Evolutionary conservation across 2,329 filamentous ascomycete genomes (phyloP).

Genomic region (Neonectria magnoliae): DNA sequence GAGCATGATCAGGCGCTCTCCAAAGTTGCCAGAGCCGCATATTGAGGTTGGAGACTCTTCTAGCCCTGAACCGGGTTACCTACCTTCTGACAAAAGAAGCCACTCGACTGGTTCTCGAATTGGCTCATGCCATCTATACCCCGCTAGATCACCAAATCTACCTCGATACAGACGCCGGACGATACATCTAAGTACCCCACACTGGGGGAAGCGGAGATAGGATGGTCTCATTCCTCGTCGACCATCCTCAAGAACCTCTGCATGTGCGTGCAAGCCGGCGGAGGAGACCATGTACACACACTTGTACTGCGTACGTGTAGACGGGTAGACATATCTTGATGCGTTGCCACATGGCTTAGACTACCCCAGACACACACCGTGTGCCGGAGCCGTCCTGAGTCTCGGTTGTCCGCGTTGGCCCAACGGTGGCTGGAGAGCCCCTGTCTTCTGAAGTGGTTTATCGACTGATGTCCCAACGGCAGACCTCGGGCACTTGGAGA

Average conservation of each 20-base stretch:
- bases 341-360: constrained; percentile 19
- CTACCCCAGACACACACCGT: constrained; percentile 13
- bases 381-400: constrained; percentile 17
- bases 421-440: constrained; percentile 11
- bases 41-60: constrained; percentile 32
- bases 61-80: background rate
- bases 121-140: background rate
- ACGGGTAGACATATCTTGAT: background rate
- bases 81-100: constrained; percentile 2
- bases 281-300: constrained; percentile 4
- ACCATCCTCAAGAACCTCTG: constrained; percentile 17
- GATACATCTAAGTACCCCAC: constrained; percentile 13
- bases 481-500: constrained; percentile 5
- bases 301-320: background rate
- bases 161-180: background rate
- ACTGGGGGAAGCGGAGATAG: constrained; percentile 1
- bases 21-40: constrained; percentile 34
- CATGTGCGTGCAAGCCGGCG: constrained; percentile 15
- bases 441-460: constrained; percentile 10
- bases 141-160: constrained; percentile 12
- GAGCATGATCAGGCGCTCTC: constrained; percentile 28
- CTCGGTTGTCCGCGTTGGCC: background rate
- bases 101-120: background rate
- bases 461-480: constrained; percentile 14
- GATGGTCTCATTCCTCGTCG: constrained; percentile 19